These are phyloP conservation scores for Lichtheimia ramosa DNA, from an alignment of 371 early-diverging fungal species.

Conservation along the genomic window DNA sequence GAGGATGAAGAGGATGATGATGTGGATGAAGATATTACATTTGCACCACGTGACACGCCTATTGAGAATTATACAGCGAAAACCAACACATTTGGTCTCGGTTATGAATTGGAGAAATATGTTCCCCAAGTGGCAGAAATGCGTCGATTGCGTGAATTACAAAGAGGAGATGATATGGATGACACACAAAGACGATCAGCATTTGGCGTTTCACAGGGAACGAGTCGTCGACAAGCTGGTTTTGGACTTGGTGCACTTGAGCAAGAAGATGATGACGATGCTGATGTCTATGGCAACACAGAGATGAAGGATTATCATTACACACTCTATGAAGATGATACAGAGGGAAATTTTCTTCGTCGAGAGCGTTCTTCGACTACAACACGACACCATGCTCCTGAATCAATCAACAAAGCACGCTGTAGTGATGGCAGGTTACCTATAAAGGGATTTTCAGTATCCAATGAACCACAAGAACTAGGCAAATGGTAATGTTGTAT, in stretches of 20 bases:
- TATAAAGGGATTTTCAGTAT: slow-evolving; percentile 57
- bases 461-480: slow-evolving; percentile 32
- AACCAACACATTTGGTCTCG: slow-evolving; percentile 65
- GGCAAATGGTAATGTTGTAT: slow-evolving; percentile 53
- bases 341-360: slow-evolving; percentile 20
- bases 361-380: slow-evolving; percentile 12
- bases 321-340: slow-evolving; percentile 40
- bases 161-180: slow-evolving; percentile 8
- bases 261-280: slow-evolving; percentile 55
- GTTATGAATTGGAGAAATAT: slow-evolving; percentile 63
- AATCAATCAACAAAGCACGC: slow-evolving; percentile 11
- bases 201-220: slow-evolving; percentile 25
- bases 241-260: slow-evolving; percentile 50
- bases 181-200: slow-evolving; percentile 21
- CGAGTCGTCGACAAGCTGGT: slow-evolving; percentile 8
- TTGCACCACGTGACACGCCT: slow-evolving; percentile 76
- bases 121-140: slow-evolving; percentile 68
- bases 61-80: slow-evolving; percentile 59
- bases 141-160: slow-evolving; percentile 32
- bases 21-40: slow-evolving; percentile 47
- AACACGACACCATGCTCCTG: slow-evolving; percentile 1
- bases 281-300: slow-evolving; percentile 37
- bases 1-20: slow-evolving; percentile 39
- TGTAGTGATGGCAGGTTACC: slow-evolving; percentile 63
- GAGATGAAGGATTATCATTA: slow-evolving; percentile 27